Evolutionary conservation across 306 rosid genomes (phyloP).

Genomic region (Dalbergia cochinchinensis): DNA sequence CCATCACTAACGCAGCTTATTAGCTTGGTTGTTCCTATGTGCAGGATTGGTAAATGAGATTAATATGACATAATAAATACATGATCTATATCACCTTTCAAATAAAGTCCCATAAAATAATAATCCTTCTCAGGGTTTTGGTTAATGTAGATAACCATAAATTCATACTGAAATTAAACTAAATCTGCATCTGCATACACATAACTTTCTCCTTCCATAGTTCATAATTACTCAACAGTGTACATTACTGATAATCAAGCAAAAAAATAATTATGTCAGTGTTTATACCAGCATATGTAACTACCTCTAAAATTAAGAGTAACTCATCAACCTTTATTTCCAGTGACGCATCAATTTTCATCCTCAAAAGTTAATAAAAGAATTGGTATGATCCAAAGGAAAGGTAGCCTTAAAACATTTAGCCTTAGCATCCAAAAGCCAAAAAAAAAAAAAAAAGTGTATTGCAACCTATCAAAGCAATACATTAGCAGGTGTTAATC

Average conservation of each 20-base stretch:
- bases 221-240: constrained; percentile 26
- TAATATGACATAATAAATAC: constrained; percentile 16
- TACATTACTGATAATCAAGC: constrained; percentile 25
- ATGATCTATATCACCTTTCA: background rate
- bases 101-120: constrained; percentile 8
- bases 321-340: constrained; percentile 19
- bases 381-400: constrained; percentile 15
- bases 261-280: constrained; percentile 23
- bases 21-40: background rate
- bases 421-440: background rate
- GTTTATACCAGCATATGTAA: constrained; percentile 24
- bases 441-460: background rate
- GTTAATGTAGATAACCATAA: background rate
- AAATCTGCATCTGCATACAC: constrained; percentile 20
- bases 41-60: constrained; percentile 36
- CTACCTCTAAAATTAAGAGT: constrained; percentile 16
- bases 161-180: background rate
- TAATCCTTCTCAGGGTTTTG: constrained; percentile 14
- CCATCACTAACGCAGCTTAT: constrained; percentile 18
- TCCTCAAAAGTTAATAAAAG: constrained; percentile 3
- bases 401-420: constrained; percentile 18
- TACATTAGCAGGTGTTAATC: background rate
- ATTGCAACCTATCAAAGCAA: constrained; percentile 12
- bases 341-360: constrained; percentile 5
- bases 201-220: constrained; percentile 26